Evolutionary conservation across 805 yeast species (phyloP).

Genomic region (Ogataea chonburiensis): DNA sequence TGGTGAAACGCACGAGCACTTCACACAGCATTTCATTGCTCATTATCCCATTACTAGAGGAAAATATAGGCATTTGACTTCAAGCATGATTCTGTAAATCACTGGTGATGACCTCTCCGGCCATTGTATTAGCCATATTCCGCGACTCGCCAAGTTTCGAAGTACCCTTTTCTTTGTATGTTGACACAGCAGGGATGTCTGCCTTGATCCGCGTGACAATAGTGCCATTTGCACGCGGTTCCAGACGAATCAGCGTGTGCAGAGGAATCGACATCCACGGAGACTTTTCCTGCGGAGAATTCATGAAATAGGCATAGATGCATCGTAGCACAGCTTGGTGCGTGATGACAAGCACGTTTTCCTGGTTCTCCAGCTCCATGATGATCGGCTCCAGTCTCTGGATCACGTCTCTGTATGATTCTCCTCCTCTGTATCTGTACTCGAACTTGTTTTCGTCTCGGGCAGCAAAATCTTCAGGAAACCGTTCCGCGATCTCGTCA

Average conservation of each 20-base stretch:
- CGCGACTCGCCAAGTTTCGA: slow-evolving; percentile 55
- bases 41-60: slow-evolving; percentile 19
- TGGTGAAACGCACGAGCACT: slow-evolving; percentile 18
- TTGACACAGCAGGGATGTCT: slow-evolving; percentile 95
- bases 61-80: slow-evolving; percentile 1
- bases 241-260: slow-evolving; percentile 90
- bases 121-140: slow-evolving; percentile 38
- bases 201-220: slow-evolving; percentile 88
- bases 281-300: slow-evolving; percentile 93
- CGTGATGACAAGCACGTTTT: slow-evolving; percentile 90
- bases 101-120: slow-evolving; percentile 48
- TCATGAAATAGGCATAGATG: slow-evolving; percentile 96
- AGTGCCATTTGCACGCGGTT: slow-evolving; percentile 93
- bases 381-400: slow-evolving; percentile 94
- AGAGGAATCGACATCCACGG: slow-evolving; percentile 99
- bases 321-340: slow-evolving; percentile 98
- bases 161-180: slow-evolving; percentile 94
- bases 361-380: slow-evolving; percentile 97
- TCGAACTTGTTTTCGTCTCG: slow-evolving; percentile 95
- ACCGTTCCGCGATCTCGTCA: slow-evolving; percentile 79
- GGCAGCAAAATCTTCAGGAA: slow-evolving; percentile 94
- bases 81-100: slow-evolving; percentile 5
- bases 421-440: slow-evolving; percentile 96
- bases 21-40: slow-evolving; percentile 20
- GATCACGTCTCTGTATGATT: slow-evolving; percentile 92